phyloP scores from a whole-genome alignment of 208 protist species.

The Trypanosoma rangeli region DNA sequence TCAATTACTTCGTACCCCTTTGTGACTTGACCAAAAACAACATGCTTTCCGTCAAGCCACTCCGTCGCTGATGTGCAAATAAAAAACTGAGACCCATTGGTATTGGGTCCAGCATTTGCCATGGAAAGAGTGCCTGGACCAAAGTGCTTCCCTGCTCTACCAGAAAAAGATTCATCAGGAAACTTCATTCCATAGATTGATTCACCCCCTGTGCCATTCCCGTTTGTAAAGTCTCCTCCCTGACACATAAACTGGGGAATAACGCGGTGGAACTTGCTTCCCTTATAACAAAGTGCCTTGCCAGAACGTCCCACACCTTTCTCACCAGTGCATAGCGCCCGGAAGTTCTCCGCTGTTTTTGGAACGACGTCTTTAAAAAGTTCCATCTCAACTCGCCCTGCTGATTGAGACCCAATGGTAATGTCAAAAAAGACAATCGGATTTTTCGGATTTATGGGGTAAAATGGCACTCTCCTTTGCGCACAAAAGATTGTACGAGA shows the following conservation, averaged over 20 bases:
- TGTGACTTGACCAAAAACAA: slow-evolving; percentile 94
- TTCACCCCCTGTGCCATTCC: slow-evolving; percentile 92
- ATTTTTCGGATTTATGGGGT: slow-evolving; percentile 78
- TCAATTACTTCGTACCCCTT: slow-evolving; percentile 86
- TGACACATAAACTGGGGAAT: slow-evolving; percentile 95
- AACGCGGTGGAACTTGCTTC: slow-evolving; percentile 94
- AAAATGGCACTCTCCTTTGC: slow-evolving; percentile 75
- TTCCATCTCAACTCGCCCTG: slow-evolving; percentile 92
- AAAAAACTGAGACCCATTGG: slow-evolving; percentile 89
- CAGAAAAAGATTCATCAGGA: slow-evolving; percentile 93
- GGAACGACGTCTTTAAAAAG: slow-evolving; percentile 91
- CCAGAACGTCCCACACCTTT: slow-evolving; percentile 82
- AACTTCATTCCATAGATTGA: slow-evolving; percentile 94
- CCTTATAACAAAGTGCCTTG: slow-evolving; percentile 95
- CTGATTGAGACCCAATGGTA: slow-evolving; percentile 75
- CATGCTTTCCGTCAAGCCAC: slow-evolving; percentile 94
- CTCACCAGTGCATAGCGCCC: slow-evolving; percentile 92
- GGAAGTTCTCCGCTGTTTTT: slow-evolving; percentile 96
- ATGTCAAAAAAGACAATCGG: slow-evolving; percentile 94
- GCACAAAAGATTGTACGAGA: slow-evolving; percentile 38
- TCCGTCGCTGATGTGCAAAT: slow-evolving; percentile 62
- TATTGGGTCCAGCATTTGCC: slow-evolving; percentile 75
- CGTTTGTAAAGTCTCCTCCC: slow-evolving; percentile 95
- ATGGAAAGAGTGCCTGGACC: slow-evolving; percentile 71
- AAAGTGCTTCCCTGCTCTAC: slow-evolving; percentile 79